These are phyloP conservation scores for Fusarium nanum DNA, from an alignment of 2,329 filamentous ascomycete species.

Conservation along the genomic window DNA sequence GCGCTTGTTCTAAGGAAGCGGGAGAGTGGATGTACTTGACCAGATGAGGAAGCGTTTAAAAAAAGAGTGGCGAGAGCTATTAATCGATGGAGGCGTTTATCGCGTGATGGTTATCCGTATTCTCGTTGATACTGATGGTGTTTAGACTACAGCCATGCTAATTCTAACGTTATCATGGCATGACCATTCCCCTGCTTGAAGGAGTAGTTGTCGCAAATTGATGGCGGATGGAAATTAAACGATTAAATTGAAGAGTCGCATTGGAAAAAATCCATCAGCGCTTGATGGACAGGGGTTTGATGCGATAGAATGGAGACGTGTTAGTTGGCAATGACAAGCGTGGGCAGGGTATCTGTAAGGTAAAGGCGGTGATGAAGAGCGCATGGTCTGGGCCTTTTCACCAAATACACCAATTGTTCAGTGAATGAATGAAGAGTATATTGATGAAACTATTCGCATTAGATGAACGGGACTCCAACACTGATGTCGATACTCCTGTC, in stretches of 20 bases:
- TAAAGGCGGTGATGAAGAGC: conserved; percentile 31
- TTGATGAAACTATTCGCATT: neutral
- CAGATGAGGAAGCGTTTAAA: conserved; percentile 37
- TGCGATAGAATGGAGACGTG: conserved; percentile 33
- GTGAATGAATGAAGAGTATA: neutral
- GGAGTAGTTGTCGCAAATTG: conserved; percentile 19
- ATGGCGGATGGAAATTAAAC: conserved; percentile 17
- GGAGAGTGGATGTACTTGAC: conserved; percentile 38
- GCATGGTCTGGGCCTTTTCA: conserved; percentile 5
- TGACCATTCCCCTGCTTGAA: conserved; percentile 12
- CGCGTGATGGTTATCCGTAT: conserved; percentile 22
- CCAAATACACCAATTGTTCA: neutral
- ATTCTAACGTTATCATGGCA: conserved; percentile 5
- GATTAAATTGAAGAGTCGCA: conserved; percentile 28
- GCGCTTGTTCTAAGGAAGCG: conserved; percentile 37
- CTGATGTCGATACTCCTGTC: neutral
- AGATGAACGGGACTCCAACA: neutral
- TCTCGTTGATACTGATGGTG: conserved; percentile 1
- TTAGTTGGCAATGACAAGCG: conserved; percentile 28
- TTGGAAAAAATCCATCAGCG: conserved; percentile 24
- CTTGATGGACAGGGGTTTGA: conserved; percentile 35
- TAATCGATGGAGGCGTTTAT: conserved; percentile 5
- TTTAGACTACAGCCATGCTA: neutral
- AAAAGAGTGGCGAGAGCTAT: conserved; percentile 28
- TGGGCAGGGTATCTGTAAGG: neutral